A percentile compares a stretch with the other conserved stretches of the same genome.
phyloP scores from a whole-genome alignment of 192 early-diverging fungal species.

The Coemansia brasiliensis region DNA sequence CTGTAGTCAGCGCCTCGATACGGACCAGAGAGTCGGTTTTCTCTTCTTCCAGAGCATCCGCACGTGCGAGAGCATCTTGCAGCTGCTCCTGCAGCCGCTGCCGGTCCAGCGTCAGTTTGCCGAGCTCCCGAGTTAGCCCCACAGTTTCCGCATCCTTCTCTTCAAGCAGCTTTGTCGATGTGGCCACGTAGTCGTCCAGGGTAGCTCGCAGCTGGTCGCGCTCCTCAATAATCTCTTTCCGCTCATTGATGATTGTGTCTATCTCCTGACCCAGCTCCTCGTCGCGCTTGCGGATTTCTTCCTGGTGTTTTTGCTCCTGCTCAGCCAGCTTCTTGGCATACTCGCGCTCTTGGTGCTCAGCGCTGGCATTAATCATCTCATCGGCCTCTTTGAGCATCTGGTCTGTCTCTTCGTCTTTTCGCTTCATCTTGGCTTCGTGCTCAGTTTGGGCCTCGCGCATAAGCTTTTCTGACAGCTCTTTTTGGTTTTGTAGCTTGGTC shows the following conservation, averaged over 20 bases:
- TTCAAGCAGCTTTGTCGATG: constrained; percentile 27
- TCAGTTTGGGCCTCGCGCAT: constrained; percentile 42
- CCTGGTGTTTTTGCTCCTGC: constrained; percentile 15
- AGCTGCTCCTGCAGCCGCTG: constrained; percentile 31
- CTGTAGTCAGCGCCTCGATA: constrained; percentile 19
- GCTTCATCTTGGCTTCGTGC: constrained; percentile 38
- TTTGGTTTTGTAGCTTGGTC: constrained; percentile 28
- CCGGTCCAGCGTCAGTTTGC: constrained; percentile 30
- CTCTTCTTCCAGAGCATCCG: constrained; percentile 23
- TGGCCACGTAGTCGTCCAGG: constrained; percentile 38
- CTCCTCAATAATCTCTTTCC: constrained; percentile 13
- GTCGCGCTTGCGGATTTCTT: constrained; percentile 31
- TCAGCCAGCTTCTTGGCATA: constrained; percentile 27
- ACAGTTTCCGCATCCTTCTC: constrained; percentile 22
- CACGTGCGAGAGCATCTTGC: constrained; percentile 1
- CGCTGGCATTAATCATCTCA: constrained; percentile 30
- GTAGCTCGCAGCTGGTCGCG: constrained; percentile 21
- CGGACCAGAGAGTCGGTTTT: constrained; percentile 23
- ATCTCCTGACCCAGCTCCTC: constrained; percentile 42
- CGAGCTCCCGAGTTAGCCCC: constrained; percentile 35
- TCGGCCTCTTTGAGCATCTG: constrained; percentile 28
- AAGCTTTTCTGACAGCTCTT: constrained; percentile 49
- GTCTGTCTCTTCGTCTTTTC: constrained; percentile 35
- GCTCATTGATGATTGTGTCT: constrained; percentile 28
- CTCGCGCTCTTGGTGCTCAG: constrained; percentile 33